Conservation (phyloP, 495 filamentous ascomycete species). For the Talaromyces stipitatus region DNA sequence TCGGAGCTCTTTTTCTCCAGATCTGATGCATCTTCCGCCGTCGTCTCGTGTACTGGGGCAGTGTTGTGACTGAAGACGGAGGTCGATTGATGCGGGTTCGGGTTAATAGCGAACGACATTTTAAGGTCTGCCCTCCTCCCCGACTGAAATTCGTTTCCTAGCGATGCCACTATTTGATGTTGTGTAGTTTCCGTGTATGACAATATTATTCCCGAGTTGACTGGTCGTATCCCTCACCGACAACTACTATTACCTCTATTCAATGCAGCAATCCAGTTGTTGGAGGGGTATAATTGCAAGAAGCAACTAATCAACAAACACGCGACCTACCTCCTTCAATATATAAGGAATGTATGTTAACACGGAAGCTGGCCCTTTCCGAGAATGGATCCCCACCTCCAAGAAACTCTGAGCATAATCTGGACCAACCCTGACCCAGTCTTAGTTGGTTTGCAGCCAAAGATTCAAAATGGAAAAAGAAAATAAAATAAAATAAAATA, state of each 20-base stretch:
- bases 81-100: background rate
- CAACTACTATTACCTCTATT: background rate
- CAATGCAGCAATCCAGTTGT: background rate
- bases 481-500: too few species aligned
- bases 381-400: too few species aligned
- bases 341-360: background rate
- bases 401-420: too few species aligned
- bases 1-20: constrained; percentile 16
- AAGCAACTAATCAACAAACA: background rate
- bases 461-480: background rate
- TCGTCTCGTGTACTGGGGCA: background rate
- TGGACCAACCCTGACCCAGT: background rate
- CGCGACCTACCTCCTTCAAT: background rate
- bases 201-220: background rate
- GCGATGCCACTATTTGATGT: background rate
- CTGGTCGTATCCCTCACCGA: background rate
- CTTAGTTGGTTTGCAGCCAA: background rate
- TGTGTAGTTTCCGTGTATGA: too few species aligned
- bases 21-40: background rate
- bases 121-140: background rate
- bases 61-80: background rate
- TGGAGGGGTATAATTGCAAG: background rate
- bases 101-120: constrained; percentile 1
- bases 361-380: background rate
- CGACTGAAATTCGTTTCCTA: background rate